Conservation (phyloP, 139 green algal genomes). For the Coccomyxa sp. region DNA sequence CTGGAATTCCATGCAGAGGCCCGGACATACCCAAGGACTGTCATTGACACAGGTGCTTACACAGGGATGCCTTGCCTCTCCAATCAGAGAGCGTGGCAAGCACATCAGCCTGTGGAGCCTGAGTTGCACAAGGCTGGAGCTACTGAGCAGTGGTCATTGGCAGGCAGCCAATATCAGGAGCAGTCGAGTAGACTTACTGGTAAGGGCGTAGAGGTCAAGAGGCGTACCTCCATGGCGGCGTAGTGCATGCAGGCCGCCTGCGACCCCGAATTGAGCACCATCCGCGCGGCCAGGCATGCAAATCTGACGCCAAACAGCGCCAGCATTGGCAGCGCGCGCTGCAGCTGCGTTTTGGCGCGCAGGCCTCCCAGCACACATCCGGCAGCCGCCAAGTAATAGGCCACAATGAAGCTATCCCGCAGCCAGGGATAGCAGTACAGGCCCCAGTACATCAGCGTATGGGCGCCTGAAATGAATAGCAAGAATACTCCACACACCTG, state of each 20-base stretch:
- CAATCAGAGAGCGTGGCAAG: too few species aligned
- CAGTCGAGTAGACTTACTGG: too few species aligned
- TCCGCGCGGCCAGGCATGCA: slow-evolving; percentile 2
- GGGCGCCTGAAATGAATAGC: slow-evolving; percentile 29
- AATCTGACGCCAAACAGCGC: slow-evolving; percentile 21
- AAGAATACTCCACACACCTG: slow-evolving; percentile 47
- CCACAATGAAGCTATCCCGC: not conserved
- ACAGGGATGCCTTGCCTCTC: too few species aligned
- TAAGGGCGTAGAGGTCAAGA: too few species aligned
- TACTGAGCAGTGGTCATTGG: too few species aligned
- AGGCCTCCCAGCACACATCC: slow-evolving; percentile 12
- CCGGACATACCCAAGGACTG: too few species aligned
- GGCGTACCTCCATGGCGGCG: slow-evolving; percentile 22
- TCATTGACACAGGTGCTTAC: too few species aligned
- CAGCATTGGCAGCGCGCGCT: slow-evolving; percentile 28
- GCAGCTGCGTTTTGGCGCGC: not conserved
- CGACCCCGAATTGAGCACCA: slow-evolving; percentile 8
- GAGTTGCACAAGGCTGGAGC: too few species aligned
- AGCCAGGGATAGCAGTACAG: slow-evolving; percentile 30
- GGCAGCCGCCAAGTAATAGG: slow-evolving; percentile 17
- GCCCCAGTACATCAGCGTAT: slow-evolving; percentile 24
- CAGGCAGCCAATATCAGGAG: too few species aligned
- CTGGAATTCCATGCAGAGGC: too few species aligned
- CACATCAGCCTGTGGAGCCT: too few species aligned
- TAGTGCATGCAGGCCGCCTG: slow-evolving; percentile 20